These are phyloP conservation scores for Entamoeba invadens DNA, from an alignment of 208 protist genomes.

Conservation along the genomic window DNA sequence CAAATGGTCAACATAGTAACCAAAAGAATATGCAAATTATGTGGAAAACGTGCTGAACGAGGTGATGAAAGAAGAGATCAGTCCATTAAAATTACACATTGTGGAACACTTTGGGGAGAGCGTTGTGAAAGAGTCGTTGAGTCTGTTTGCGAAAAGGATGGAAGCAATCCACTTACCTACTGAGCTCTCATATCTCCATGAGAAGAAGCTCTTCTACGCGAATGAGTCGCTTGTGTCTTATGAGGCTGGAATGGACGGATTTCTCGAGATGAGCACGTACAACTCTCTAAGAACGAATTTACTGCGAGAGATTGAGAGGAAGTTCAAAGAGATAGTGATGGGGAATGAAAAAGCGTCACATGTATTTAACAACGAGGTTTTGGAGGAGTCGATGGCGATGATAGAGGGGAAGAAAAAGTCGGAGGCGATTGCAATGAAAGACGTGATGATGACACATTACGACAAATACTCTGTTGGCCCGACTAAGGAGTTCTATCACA, in stretches of 20 bases:
- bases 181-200: background rate
- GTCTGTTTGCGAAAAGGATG: background rate
- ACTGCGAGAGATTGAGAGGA: background rate
- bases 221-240: background rate
- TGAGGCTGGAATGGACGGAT: background rate
- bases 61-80: background rate
- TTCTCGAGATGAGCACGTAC: background rate
- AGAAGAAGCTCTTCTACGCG: background rate
- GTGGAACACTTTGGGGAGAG: background rate
- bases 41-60: background rate
- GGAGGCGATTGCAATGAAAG: background rate
- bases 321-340: background rate
- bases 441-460: background rate
- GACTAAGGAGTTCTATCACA: background rate
- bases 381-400: background rate
- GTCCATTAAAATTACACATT: background rate
- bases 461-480: background rate
- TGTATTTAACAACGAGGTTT: background rate
- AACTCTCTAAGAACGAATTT: background rate
- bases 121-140: background rate
- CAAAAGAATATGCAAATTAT: background rate
- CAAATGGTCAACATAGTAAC: too few species aligned
- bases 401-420: background rate
- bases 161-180: background rate
- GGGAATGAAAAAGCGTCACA: background rate